Evolutionary conservation across 108 stramenopile genomes (phyloP), one percentile per base, ranked within the genome.

Genomic region (Fragilariopsis cylindrus): DNA sequence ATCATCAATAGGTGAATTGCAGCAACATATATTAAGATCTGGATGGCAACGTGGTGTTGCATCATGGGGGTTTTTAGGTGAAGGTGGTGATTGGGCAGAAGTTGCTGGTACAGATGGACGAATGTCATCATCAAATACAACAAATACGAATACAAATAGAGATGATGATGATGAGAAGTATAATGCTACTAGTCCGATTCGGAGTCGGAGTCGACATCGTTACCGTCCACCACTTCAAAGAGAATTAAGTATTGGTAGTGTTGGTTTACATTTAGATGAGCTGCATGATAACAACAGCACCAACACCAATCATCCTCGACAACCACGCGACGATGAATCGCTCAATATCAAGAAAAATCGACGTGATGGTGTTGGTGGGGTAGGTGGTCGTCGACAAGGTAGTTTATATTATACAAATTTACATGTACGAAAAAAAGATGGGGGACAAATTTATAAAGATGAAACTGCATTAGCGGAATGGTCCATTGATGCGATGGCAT

Each of bases 1-100:
- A 72, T 78, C 88, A 0, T 74, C 83, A 9, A 92, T 92, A 73
- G 94, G 94, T 66, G 94, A 95, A 45, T 71, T 95, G 56, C 94
- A 95, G 63, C 83, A 87, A 53, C 90, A 91, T 76, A 74, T 91
- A 21, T 77, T 86, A 71, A 79, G 88, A 47, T 81, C 90, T 0
- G 87, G 87, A 41, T 93, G 90, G 92, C 90, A 91, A 69, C 71
- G 78, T 66, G 94, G 94, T 47, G 92, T 95, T 1, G 91, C 85
- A 0, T 76, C 90, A 52, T 95, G 94, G 94, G 92, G 94, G 7
- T 82, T 92, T 64, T 75, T 95, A 50, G 92, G 94, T 19, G 80
- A 85, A 19, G 91, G 90, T 45, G 91, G 90, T 7, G 85, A 95
- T 65, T 95, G 90, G 90, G 86, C 85, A 3, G 68, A 86, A 9